phyloP scores from a whole-genome alignment of 345 rosid genomes.

The Draba incana region DNA sequence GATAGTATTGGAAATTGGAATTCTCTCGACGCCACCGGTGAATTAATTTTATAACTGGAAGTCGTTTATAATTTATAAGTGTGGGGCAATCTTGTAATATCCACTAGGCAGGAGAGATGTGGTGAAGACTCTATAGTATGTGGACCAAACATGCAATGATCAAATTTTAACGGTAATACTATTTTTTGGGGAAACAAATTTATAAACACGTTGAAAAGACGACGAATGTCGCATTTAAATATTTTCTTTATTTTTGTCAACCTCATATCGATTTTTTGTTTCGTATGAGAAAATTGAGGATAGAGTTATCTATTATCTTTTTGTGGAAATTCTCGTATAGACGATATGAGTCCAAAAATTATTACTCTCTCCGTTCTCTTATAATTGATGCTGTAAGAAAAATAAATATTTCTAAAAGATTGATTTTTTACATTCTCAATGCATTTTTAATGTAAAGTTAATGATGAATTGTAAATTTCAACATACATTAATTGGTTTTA shows the following conservation, averaged over 20 bases:
- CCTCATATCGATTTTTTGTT: constrained; percentile 31
- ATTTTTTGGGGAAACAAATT: constrained; percentile 15
- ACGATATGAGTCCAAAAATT: not conserved
- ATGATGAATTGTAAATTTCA: too few relatives aligned
- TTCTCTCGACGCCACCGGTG: not conserved
- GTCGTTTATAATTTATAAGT: not conserved
- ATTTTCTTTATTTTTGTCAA: constrained; percentile 29
- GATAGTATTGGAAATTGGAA: not conserved
- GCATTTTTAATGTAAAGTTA: too few relatives aligned
- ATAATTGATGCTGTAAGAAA: too few relatives aligned
- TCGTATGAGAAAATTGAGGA: constrained; percentile 1
- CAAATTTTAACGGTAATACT: constrained; percentile 38
- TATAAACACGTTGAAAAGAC: constrained; percentile 20
- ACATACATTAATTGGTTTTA: too few relatives aligned
- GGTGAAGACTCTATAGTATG: constrained; percentile 35
- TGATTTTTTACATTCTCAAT: too few relatives aligned
- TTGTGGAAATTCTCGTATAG: not conserved
- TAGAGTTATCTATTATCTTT: constrained; percentile 9
- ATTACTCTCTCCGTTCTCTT: too few relatives aligned
- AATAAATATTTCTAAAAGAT: too few relatives aligned
- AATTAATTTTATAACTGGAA: constrained; percentile 7
- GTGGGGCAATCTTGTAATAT: constrained; percentile 26
- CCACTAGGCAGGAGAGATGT: constrained; percentile 23
- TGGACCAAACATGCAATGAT: constrained; percentile 37
- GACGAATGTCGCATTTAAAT: constrained; percentile 12